These are phyloP conservation scores for Tricholoma sp. DNA, from an alignment of 768 basidiomycete species.

Conservation along the genomic window DNA sequence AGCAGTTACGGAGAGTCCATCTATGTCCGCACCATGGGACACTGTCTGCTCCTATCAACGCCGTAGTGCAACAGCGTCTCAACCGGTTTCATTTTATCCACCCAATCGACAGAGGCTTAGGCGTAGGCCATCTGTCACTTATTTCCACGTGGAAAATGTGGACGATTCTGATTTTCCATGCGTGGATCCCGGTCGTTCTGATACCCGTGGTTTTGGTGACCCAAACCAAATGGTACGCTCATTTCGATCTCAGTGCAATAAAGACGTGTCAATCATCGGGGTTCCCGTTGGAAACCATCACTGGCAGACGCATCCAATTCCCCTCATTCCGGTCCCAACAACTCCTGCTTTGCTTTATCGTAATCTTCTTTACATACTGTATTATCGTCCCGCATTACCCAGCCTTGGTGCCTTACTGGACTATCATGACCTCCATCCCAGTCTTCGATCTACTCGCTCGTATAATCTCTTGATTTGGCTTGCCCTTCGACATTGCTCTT, in stretches of 20 bases:
- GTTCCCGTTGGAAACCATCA: constrained; percentile 2
- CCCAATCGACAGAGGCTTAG: neutral
- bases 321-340: constrained; percentile 23
- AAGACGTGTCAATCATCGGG: constrained; percentile 10
- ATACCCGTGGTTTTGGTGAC: neutral
- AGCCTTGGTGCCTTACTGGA: constrained; percentile 37
- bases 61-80: neutral
- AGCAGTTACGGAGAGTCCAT: neutral
- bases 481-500: constrained; percentile 46
- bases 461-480: constrained; percentile 42
- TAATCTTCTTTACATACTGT: constrained; percentile 37
- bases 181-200: constrained; percentile 20
- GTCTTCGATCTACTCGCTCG: constrained; percentile 35
- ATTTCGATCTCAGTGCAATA: constrained; percentile 3
- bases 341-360: constrained; percentile 31
- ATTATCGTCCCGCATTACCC: constrained; percentile 23
- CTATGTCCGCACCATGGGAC: neutral
- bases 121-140: constrained; percentile 1
- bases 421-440: constrained; percentile 39
- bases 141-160: constrained; percentile 20
- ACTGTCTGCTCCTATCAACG: neutral
- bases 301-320: neutral
- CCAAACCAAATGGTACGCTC: neutral
- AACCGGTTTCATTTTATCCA: no score
- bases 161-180: constrained; percentile 20